Evolutionary conservation across 768 basidiomycete species (phyloP).

Genomic region (Russula sp.): DNA sequence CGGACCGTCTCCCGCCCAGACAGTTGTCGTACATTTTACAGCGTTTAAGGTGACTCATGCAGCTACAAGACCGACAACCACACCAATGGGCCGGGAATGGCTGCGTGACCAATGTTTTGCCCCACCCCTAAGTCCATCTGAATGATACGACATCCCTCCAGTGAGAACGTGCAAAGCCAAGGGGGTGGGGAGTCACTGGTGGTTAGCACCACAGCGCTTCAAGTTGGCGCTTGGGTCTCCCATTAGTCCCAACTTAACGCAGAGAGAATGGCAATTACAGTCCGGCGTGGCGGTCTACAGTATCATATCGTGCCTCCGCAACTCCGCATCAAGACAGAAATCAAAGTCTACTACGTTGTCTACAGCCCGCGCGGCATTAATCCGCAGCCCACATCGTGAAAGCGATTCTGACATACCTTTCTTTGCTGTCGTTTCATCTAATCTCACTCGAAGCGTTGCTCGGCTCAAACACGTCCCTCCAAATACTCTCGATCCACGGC

Average conservation of each 20-base stretch:
- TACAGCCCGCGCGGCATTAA: background rate
- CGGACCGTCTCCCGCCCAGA: background rate
- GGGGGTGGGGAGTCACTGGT: too few relatives aligned
- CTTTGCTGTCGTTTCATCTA: background rate
- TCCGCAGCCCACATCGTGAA: background rate
- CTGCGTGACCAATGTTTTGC: too few relatives aligned
- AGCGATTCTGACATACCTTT: background rate
- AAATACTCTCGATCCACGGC: constrained; percentile 51
- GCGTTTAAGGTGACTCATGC: too few relatives aligned
- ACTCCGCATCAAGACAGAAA: background rate
- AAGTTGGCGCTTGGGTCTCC: too few relatives aligned
- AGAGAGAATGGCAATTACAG: background rate
- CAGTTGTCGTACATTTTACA: too few relatives aligned
- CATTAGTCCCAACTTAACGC: background rate
- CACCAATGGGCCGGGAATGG: too few relatives aligned
- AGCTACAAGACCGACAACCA: too few relatives aligned
- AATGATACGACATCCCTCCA: too few relatives aligned
- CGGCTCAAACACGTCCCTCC: constrained; percentile 40
- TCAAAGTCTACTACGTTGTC: background rate
- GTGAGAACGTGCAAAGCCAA: too few relatives aligned
- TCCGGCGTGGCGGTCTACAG: background rate
- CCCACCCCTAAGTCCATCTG: too few relatives aligned
- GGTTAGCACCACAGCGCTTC: too few relatives aligned
- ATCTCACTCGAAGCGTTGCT: background rate
- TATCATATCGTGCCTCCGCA: background rate